Percentiles rank a stretch among this genome's conserved stretches.
Evolutionary conservation across 208 protist species (phyloP).

Genomic region (Leishmania major): DNA sequence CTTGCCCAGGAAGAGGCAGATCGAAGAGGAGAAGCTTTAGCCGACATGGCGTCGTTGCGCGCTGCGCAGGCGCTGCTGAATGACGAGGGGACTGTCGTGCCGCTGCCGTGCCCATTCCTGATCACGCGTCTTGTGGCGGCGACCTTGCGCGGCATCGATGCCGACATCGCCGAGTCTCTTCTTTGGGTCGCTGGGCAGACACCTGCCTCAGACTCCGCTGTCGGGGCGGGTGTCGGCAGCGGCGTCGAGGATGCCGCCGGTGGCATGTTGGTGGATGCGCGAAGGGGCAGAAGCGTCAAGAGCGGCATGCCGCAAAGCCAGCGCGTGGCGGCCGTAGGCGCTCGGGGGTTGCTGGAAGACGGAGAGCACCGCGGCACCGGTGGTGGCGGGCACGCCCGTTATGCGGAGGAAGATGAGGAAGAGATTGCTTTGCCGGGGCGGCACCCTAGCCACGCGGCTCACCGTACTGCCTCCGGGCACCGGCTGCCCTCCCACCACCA

Average conservation of each 20-base stretch:
- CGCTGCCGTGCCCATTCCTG: constrained; percentile 45
- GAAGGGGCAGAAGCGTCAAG: neutral
- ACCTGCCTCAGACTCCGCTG: neutral
- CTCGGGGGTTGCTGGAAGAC: neutral
- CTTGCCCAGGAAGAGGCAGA: constrained; percentile 25
- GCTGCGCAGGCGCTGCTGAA: constrained; percentile 43
- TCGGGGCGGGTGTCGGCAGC: neutral
- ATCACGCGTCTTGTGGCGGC: constrained; percentile 71
- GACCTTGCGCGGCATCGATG: constrained; percentile 35
- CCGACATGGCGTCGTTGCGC: constrained; percentile 27
- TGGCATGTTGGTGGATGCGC: neutral
- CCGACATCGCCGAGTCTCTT: constrained; percentile 30
- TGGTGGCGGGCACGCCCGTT: neutral
- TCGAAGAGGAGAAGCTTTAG: constrained; percentile 18
- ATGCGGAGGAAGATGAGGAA: neutral
- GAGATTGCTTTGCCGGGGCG: neutral
- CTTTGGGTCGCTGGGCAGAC: constrained; percentile 27
- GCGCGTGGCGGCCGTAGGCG: neutral
- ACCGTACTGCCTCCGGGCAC: constrained; percentile 1
- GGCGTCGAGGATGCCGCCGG: neutral
- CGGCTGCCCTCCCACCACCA: no score
- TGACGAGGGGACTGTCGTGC: constrained; percentile 43
- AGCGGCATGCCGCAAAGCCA: neutral
- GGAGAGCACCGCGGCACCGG: neutral
- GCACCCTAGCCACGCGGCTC: neutral